A percentile compares a stretch with the other conserved stretches of the same genome.
Conservation (phyloP, 2,329 filamentous ascomycete genomes). For the Cladosporium cucumerinum region DNA sequence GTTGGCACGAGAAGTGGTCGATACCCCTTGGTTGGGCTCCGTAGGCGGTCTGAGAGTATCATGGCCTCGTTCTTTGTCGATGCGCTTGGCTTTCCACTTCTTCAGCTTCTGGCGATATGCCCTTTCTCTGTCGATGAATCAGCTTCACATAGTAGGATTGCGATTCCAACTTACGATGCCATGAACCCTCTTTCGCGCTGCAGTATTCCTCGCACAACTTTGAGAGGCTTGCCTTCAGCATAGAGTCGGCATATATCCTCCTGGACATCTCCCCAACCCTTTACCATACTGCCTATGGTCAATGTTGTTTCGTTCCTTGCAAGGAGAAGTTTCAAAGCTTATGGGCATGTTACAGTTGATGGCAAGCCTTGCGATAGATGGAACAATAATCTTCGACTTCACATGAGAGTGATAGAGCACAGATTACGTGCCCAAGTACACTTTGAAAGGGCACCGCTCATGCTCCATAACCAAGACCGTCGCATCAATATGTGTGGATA, state of each 20-base stretch:
- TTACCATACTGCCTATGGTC: background rate
- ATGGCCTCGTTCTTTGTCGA: background rate
- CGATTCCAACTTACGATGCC: background rate
- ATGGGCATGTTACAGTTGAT: background rate
- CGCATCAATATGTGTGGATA: background rate
- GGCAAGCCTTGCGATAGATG: background rate
- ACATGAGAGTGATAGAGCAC: background rate
- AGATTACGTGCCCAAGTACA: background rate
- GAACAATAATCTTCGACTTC: no score
- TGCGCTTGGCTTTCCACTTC: background rate
- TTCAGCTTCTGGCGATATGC: background rate
- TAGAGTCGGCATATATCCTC: background rate
- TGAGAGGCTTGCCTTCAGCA: background rate
- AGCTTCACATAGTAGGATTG: background rate
- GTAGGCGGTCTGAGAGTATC: background rate
- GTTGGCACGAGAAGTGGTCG: background rate
- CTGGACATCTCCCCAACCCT: background rate
- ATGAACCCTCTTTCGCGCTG: background rate
- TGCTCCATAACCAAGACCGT: background rate
- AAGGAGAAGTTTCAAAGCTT: background rate
- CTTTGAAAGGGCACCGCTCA: no score
- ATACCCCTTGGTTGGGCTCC: background rate
- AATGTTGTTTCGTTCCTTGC: background rate
- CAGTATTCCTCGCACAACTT: background rate
- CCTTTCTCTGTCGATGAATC: background rate